Conservation (phyloP, 352 stramenopile genomes). For the Globisporangium sylvaticum region DNA sequence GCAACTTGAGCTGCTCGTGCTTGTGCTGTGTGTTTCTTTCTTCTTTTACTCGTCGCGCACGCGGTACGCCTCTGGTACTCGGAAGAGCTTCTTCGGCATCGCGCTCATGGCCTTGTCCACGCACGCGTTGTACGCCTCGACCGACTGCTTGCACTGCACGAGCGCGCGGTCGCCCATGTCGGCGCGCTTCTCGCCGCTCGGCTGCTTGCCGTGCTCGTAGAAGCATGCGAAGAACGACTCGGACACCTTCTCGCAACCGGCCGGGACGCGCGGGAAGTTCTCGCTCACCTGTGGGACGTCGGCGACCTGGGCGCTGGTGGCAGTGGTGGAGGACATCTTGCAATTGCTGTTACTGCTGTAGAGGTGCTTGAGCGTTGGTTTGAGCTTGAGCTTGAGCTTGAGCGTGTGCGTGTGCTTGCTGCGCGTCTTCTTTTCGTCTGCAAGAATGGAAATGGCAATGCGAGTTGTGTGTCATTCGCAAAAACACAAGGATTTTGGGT, state of each 20-base stretch:
- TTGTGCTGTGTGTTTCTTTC: neutral
- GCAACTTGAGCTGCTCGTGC: neutral
- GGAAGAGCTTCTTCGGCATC: slow-evolving; percentile 72
- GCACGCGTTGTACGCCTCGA: slow-evolving; percentile 73
- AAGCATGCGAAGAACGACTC: slow-evolving; percentile 81
- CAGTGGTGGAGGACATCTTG: slow-evolving; percentile 7
- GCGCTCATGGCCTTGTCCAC: slow-evolving; percentile 54
- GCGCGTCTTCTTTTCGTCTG: slow-evolving; percentile 4
- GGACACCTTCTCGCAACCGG: slow-evolving; percentile 60
- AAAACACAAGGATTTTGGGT: slow-evolving; percentile 14
- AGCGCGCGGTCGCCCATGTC: slow-evolving; percentile 69
- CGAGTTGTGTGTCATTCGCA: slow-evolving; percentile 8
- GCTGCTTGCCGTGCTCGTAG: slow-evolving; percentile 78
- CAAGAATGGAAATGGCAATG: slow-evolving; percentile 4
- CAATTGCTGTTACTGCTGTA: neutral
- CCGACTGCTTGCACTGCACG: slow-evolving; percentile 39
- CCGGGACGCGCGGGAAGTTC: slow-evolving; percentile 74
- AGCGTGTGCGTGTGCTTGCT: neutral
- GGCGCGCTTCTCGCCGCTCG: slow-evolving; percentile 40
- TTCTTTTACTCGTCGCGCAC: slow-evolving; percentile 38
- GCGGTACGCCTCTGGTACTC: slow-evolving; percentile 77
- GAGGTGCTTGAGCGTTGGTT: neutral
- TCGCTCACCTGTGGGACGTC: slow-evolving; percentile 55
- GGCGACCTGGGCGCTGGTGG: neutral
- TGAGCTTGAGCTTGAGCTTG: neutral